These are phyloP conservation scores for Clonostachys rosea DNA, from an alignment of 2,329 filamentous ascomycete species.

Conservation along the genomic window DNA sequence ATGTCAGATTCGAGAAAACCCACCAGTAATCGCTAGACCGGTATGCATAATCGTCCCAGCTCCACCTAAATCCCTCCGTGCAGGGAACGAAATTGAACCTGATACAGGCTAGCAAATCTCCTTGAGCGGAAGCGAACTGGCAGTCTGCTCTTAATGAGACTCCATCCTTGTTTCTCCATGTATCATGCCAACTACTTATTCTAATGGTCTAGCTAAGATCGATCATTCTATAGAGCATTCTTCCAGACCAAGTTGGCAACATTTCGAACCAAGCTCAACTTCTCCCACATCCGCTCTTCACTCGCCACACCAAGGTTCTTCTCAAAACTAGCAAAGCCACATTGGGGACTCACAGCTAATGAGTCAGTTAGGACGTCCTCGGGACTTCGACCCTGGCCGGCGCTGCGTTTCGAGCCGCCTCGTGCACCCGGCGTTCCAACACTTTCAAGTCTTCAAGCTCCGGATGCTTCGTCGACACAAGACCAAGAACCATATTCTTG, in stretches of 20 bases:
- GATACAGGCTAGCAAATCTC: too few relatives aligned
- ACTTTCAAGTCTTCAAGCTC: slow-evolving; percentile 49
- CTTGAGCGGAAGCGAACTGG: too few relatives aligned
- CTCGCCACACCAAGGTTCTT: slow-evolving; percentile 60
- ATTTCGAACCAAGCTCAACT: slow-evolving; percentile 62
- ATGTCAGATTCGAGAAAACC: too few relatives aligned
- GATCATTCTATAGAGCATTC: slow-evolving; percentile 5
- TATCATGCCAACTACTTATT: too few relatives aligned
- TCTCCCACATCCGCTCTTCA: slow-evolving; percentile 65
- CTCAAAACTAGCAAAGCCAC: slow-evolving; percentile 66
- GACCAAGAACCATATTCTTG: slow-evolving; percentile 59
- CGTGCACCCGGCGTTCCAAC: slow-evolving; percentile 47
- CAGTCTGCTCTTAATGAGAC: too few relatives aligned
- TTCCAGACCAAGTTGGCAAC: slow-evolving; percentile 63
- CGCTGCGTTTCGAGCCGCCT: slow-evolving; percentile 58
- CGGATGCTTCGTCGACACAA: slow-evolving; percentile 57
- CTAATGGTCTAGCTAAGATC: too few relatives aligned
- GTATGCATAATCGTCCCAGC: too few relatives aligned
- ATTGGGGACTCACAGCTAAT: slow-evolving; percentile 65
- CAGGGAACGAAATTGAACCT: too few relatives aligned
- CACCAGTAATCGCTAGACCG: too few relatives aligned
- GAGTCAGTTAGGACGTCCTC: slow-evolving; percentile 56
- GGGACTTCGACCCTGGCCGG: slow-evolving; percentile 56
- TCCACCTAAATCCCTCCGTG: too few relatives aligned
- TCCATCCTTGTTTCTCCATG: too few relatives aligned